A percentile compares a stretch with the other conserved stretches of the same genome.
Conservation (phyloP, 331 rosid species). For the Rhamnella rubrinervis region DNA sequence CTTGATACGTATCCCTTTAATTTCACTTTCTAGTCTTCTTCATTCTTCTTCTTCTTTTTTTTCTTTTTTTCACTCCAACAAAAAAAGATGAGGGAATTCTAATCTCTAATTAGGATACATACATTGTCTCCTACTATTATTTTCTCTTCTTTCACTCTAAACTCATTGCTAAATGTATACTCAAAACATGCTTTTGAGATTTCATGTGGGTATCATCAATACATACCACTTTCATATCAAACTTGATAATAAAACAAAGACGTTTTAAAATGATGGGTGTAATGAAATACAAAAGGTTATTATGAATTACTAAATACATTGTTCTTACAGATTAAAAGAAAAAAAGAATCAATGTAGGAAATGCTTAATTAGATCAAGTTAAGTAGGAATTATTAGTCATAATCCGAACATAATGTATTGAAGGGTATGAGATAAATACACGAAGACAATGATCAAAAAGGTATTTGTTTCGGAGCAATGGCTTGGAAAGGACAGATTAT, state of each 20-base stretch:
- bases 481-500: conserved; percentile 38
- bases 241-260: too few species aligned
- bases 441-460: not conserved
- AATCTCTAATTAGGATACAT: too few species aligned
- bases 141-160: not conserved
- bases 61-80: not conserved
- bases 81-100: not conserved
- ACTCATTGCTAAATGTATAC: too few species aligned
- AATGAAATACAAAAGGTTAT: too few species aligned
- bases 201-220: too few species aligned
- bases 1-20: conserved; percentile 13
- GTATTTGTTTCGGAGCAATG: not conserved
- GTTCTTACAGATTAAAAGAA: too few species aligned
- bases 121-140: not conserved
- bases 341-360: too few species aligned
- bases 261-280: too few species aligned
- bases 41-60: not conserved
- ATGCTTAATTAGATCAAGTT: not conserved
- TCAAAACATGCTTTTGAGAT: too few species aligned
- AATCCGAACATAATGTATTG: not conserved
- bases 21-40: not conserved
- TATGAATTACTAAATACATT: too few species aligned
- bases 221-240: too few species aligned
- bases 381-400: not conserved
- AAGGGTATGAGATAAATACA: not conserved